Evolutionary conservation across 805 yeast genomes (phyloP), one percentile per base, ranked within the genome.

Genomic region (Candida piceae): DNA sequence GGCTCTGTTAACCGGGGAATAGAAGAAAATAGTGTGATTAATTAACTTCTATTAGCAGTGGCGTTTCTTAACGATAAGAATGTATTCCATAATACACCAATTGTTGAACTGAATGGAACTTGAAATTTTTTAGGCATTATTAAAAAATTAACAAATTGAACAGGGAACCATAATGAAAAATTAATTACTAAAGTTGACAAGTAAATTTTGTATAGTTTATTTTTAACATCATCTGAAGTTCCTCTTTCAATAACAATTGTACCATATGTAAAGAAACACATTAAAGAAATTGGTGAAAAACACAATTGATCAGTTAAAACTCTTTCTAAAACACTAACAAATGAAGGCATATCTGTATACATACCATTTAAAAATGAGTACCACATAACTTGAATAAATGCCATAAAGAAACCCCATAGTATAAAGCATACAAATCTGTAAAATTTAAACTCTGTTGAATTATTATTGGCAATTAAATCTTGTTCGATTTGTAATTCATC

Each of bases 41-140:
- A 20, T 20, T 20, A 7, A 7, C 22, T 7, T 20, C 9, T 21
- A 10, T 15, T 18, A 21, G 17, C 18, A 15, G 32, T 20, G 1
- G 86, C 80, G 49, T 86, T 86, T 51, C 84, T 69, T 73, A 85
- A 77, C 0, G 95, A 87, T 34, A 90, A 64, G 63, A 84, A 89
- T 36, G 96, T 88, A 56, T 93, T 90, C 97, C 98, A 90, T 25
- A 90, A 64, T 15, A 90, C 94, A 20, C 95, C 90, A 5, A 93
- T 67, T 15, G 63, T 84, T 7, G 93, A 82, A 38, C 94, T 80
- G 57, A 93, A 90, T 0, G 97, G 96, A 5, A 90, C 95, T 60
- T 90, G 97, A 48, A 78, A 74, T 41, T 69, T 69, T 41, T 76
- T 68, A 1, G 90, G 90, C 60, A 84, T 73, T 2, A 81, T 53